Conservation (phyloP, 805 yeast species). For the Wickerhamiella azymoides region DNA sequence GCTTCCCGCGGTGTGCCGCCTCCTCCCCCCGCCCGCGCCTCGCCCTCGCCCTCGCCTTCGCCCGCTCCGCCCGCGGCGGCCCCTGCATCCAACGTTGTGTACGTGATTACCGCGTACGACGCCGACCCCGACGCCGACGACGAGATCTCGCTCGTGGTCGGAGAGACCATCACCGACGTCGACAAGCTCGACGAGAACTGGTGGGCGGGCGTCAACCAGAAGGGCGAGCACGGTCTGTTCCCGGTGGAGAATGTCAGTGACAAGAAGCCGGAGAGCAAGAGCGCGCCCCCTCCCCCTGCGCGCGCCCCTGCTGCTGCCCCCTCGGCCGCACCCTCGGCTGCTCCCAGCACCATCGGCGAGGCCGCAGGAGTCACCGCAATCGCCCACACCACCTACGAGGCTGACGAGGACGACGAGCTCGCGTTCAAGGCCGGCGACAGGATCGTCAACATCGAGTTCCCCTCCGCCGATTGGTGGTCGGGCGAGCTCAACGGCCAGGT, state of each 20-base stretch:
- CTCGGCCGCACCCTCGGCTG: constrained; percentile 10
- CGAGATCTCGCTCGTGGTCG: constrained; percentile 55
- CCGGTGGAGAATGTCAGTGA: constrained; percentile 71
- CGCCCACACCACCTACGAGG: constrained; percentile 72
- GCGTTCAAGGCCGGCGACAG: constrained; percentile 71
- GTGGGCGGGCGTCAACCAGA: constrained; percentile 74
- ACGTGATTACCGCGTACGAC: constrained; percentile 39
- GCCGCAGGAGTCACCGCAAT: constrained; percentile 35
- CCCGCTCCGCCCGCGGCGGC: constrained; percentile 9
- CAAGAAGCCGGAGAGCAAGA: constrained; percentile 9
- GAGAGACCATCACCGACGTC: constrained; percentile 49
- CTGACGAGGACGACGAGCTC: constrained; percentile 85
- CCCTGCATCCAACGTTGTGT: constrained; percentile 2
- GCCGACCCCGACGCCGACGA: constrained; percentile 64
- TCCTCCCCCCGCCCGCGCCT: constrained; percentile 7
- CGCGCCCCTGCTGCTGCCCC: constrained; percentile 12
- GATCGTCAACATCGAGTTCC: constrained; percentile 71
- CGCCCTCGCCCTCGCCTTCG: constrained; percentile 17
- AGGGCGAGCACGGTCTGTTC: constrained; percentile 75
- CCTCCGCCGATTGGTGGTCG: constrained; percentile 96
- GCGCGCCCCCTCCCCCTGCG: constrained; percentile 15
- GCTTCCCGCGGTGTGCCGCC: constrained; percentile 8
- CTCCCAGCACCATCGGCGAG: constrained; percentile 8
- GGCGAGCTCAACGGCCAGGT: constrained; percentile 68
- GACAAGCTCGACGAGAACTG: constrained; percentile 47